Conservation (phyloP, 106 monocot genomes). For the Phalaenopsis equestris region DNA sequence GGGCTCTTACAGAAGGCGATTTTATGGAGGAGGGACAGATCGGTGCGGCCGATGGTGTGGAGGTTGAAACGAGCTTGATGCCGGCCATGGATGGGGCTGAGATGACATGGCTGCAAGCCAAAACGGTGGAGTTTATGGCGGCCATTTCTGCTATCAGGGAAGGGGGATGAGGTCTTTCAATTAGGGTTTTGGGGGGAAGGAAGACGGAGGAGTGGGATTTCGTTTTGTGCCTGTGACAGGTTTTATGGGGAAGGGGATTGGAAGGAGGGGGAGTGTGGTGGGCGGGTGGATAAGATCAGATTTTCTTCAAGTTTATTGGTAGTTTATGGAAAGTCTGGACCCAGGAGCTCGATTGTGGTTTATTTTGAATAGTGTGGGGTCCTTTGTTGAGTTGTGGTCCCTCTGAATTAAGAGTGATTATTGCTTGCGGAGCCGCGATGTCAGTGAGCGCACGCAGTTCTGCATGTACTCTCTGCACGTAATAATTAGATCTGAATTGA, state of each 20-base stretch:
- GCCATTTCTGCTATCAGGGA: constrained; percentile 31
- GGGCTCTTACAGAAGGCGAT: constrained; percentile 34
- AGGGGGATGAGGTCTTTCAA: too few relatives aligned
- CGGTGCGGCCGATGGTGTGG: constrained; percentile 9
- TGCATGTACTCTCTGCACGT: too few relatives aligned
- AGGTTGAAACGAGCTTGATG: constrained; percentile 24
- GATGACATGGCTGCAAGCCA: constrained; percentile 61
- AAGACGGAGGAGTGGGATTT: neutral
- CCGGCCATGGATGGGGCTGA: constrained; percentile 31
- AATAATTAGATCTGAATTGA: too few relatives aligned
- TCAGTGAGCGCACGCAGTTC: too few relatives aligned
- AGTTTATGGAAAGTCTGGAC: neutral
- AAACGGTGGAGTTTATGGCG: constrained; percentile 67
- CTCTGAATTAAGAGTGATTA: too few relatives aligned
- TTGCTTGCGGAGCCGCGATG: too few relatives aligned
- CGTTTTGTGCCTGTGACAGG: neutral
- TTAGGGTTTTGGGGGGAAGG: too few relatives aligned
- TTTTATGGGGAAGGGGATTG: neutral
- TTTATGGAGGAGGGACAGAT: constrained; percentile 11
- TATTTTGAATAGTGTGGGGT: too few relatives aligned
- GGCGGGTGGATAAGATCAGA: constrained; percentile 82
- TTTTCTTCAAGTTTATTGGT: constrained; percentile 55
- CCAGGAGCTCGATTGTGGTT: neutral
- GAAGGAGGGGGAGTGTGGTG: constrained; percentile 28
- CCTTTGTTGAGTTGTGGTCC: too few relatives aligned